Evolutionary conservation across 2,329 filamentous ascomycete genomes (phyloP), one percentile per base, ranked within the genome.

Genomic region (Eurotiales sp.): DNA sequence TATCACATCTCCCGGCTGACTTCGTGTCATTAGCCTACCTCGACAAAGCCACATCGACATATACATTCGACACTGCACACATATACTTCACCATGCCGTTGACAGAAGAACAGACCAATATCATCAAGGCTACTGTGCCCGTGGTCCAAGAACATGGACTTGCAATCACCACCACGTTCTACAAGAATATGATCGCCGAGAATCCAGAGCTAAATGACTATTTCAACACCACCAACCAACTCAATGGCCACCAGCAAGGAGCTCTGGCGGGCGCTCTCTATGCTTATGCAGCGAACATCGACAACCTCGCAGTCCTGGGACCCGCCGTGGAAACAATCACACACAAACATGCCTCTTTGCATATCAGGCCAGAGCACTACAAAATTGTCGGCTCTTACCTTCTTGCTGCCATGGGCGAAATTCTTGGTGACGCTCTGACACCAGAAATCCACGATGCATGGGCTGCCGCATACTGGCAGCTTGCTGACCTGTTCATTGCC

Each of bases 71-170:
- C 10, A 27, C 25, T 27, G 5, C 25, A 10, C 5, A 19, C 8
- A 49, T 8, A 42, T 5, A 32, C 25, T 22, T 12, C 45, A 57
- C 21, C 39, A 66, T 65, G 62, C 17, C 79, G 52, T 72, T 89
- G 53, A 84, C 84, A 10, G 71, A 78, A 22, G 72, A 78, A 44
- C 85, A 90, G 71, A 75, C 80, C 52, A 72, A 78, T 46, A 77
- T 86, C 61, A 83, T 90, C 68, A 85, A 83, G 67, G 77, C 83
- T 46, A 90, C 87, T 5, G 81, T 88, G 53, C 87, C 87, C 2
- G 78, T 85, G 29, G 77, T 90, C 3, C 77, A 78, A 19, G 76
- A 84, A 55, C 82, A 89, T 63, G 87, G 87, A 63, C 77, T 79
- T 56, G 75, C 77, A 55, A 87, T 90, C 66, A 85, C 86, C 5